These are phyloP conservation scores for Pleoardoris graminearum DNA, from an alignment of 2,329 filamentous ascomycete genomes.

Conservation along the genomic window DNA sequence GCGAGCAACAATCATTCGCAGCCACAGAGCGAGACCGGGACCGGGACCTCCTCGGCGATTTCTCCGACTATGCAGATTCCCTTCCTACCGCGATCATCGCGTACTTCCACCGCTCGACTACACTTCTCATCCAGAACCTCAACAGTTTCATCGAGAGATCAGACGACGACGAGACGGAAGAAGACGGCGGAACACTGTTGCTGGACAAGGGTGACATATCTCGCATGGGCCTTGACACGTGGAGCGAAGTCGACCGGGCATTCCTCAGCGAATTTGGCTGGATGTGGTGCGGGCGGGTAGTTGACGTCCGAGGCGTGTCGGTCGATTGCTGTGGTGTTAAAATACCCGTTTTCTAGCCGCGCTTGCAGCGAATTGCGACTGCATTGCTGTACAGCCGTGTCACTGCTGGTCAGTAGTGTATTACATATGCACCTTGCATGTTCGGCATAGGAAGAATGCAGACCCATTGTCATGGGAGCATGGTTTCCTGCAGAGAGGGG, in stretches of 20 bases:
- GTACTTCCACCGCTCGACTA: constrained; percentile 79
- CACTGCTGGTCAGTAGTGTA: neutral
- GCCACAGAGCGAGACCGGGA: constrained; percentile 59
- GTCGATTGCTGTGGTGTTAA: constrained; percentile 74
- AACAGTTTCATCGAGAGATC: constrained; percentile 61
- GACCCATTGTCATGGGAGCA: neutral
- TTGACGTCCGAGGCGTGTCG: constrained; percentile 67
- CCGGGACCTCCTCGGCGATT: constrained; percentile 48
- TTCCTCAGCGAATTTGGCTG: constrained; percentile 67
- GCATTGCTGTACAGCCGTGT: neutral
- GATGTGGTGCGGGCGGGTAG: constrained; percentile 68
- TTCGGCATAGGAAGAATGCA: neutral
- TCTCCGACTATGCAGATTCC: constrained; percentile 50
- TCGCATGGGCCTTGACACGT: constrained; percentile 75
- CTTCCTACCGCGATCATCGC: constrained; percentile 74
- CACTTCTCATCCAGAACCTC: constrained; percentile 64
- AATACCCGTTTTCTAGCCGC: constrained; percentile 49
- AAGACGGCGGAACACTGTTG: constrained; percentile 49
- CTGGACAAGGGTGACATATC: constrained; percentile 68
- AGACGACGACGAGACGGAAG: constrained; percentile 50
- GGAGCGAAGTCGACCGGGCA: constrained; percentile 70
- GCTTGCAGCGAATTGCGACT: neutral
- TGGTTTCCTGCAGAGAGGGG: neutral
- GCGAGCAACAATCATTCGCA: constrained; percentile 65
- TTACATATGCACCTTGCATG: neutral